Evolutionary conservation across 1,284 basidiomycete species (phyloP).

Genomic region (Trichosporon sp.): DNA sequence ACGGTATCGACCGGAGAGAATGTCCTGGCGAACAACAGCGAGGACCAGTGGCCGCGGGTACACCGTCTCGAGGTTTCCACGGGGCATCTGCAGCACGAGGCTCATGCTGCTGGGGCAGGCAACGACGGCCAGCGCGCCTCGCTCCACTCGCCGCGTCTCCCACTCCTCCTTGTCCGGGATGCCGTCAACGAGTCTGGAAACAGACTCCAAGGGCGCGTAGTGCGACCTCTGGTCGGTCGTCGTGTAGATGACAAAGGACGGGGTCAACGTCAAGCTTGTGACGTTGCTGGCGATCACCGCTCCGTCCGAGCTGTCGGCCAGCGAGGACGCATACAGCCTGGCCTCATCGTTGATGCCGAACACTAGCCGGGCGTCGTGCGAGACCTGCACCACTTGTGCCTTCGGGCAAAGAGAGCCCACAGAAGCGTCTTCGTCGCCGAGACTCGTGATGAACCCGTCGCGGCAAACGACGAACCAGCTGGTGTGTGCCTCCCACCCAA

Average conservation of each 20-base stretch:
- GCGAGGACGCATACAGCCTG: slow-evolving; percentile 57
- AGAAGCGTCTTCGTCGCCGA: slow-evolving; percentile 7
- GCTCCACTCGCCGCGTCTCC: slow-evolving; percentile 74
- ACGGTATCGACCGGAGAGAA: slow-evolving; percentile 59
- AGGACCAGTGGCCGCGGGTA: slow-evolving; percentile 89
- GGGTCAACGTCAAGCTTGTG: slow-evolving; percentile 76
- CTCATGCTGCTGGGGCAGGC: slow-evolving; percentile 82
- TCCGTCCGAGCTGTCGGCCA: slow-evolving; percentile 26
- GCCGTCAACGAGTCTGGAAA: slow-evolving; percentile 36
- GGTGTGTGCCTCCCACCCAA: slow-evolving; percentile 29
- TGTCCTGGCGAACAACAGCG: slow-evolving; percentile 68
- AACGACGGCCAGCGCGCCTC: slow-evolving; percentile 79
- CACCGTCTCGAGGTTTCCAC: slow-evolving; percentile 94
- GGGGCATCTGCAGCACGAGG: slow-evolving; percentile 92
- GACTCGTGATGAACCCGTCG: slow-evolving; percentile 23
- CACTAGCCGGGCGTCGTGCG: slow-evolving; percentile 50
- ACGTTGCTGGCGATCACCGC: slow-evolving; percentile 58
- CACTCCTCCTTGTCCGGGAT: slow-evolving; percentile 50
- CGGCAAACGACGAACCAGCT: slow-evolving; percentile 32
- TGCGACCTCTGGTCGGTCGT: slow-evolving; percentile 75
- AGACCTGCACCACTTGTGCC: slow-evolving; percentile 25
- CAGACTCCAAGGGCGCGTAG: slow-evolving; percentile 61
- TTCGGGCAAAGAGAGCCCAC: slow-evolving; percentile 27
- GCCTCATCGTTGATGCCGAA: slow-evolving; percentile 65
- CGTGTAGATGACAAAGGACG: slow-evolving; percentile 80